A percentile compares a stretch with the other conserved stretches of the same genome.
Conservation (phyloP, 192 early-diverging fungal genomes). For the Linnemannia exigua region DNA sequence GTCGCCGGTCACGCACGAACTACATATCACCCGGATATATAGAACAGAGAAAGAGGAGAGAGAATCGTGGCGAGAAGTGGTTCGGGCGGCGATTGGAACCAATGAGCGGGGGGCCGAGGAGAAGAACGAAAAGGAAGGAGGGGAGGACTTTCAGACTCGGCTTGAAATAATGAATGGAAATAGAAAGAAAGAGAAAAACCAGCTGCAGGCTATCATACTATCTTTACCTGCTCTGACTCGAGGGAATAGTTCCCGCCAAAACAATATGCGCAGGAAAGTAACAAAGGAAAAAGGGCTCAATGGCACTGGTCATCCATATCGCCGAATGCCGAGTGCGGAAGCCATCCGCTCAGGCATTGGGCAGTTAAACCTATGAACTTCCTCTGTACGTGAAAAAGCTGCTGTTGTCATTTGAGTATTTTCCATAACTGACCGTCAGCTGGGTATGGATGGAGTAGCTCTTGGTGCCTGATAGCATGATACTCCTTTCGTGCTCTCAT, state of each 20-base stretch:
- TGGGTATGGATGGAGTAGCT: too few relatives aligned
- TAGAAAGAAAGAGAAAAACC: neutral
- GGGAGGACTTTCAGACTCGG: neutral
- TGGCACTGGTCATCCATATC: neutral
- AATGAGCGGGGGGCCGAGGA: neutral
- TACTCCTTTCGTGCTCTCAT: neutral
- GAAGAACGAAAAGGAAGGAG: neutral
- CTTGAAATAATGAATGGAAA: neutral
- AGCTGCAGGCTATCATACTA: neutral
- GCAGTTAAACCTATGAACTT: neutral
- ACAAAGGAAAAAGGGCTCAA: neutral
- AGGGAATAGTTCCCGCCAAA: neutral
- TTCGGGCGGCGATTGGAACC: slow-evolving; percentile 2
- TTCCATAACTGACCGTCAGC: neutral
- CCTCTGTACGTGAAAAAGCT: neutral
- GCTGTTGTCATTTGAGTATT: neutral
- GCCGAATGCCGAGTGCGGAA: neutral
- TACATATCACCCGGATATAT: neutral
- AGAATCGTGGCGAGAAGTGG: neutral
- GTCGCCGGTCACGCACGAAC: neutral
- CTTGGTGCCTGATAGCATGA: neutral
- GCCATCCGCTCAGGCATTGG: neutral
- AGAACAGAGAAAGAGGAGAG: neutral
- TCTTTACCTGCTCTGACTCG: neutral
- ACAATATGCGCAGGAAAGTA: neutral